Base-by-base conservation (phyloP, 2,329 filamentous ascomycete genomes). In the Dactylellina sp. region DNA sequence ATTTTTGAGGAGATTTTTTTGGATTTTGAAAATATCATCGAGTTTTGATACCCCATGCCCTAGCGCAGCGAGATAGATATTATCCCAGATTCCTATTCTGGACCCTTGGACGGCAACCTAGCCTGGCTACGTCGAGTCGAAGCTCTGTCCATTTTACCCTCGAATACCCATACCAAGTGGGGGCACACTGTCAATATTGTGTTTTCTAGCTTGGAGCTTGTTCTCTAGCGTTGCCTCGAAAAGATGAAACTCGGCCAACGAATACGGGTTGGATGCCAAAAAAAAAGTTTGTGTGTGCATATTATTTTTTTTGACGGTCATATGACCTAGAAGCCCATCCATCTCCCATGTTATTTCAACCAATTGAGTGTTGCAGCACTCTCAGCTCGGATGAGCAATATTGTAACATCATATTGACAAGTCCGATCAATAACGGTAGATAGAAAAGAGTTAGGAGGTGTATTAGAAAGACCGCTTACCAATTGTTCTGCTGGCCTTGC, bases 51-150 rank as follows among this genome's bases (percentile, higher is more conserved):
- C 53, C 44, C 14, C 25, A 56, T 12, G 50, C 47, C n/a, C 24
- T 24, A 37, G 57, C 11, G 25, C 12, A 46, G 22, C 35, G 35
- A 44, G 37, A 55, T 37, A 28, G 50, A 7, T 49, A 35, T 20
- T 55, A 60, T 68, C 52, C 55, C 47, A 70, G 57, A 59, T 55
- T 55, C 64, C 64, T 70, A 46, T 55, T 70, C 6, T 61, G 32
- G 64, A 56, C 39, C 55, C 49, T 70, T 50, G 55, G 22, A 55
- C 47, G 64, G 64, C 39, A 70, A 61, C 56, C 64, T 70, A 70
- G 22, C 37, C 28, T 59, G 42, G 35, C 35, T 24, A 35, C 25
- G 22, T 59, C 20, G 24, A 52, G 32, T 40, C 53, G 53, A 32
- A 11, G 7, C 11, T 32, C 37, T 49, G 22, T 50, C 53, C 18